Evolutionary conservation across 805 yeast genomes (phyloP), one percentile per base, ranked within the genome.

Genomic region (Wickerhamiella sorbophila): DNA sequence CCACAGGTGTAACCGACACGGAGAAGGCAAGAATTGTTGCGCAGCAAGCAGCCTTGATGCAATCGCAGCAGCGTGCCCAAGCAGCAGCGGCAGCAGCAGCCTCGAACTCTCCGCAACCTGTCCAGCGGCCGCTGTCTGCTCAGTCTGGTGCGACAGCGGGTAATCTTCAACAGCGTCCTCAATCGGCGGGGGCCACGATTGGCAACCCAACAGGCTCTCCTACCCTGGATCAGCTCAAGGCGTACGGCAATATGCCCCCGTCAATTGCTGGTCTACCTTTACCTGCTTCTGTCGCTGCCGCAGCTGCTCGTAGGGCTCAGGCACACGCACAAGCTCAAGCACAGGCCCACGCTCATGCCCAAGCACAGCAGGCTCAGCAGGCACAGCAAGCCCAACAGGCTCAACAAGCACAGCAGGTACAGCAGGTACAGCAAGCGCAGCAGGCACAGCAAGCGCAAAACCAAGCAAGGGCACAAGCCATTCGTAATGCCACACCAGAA

Each of bases 401-500:
- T 5, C n/a, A 9, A 9, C 37, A 20, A 17, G 26, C 10, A 5
- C 26, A 18, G 22, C 22, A 19, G 9, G 15, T 14, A 15, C 12
- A 6, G 12, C 37, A 34, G 37, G 26, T n/a, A 6, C 37, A 20
- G 24, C 45, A 43, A n/a, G 52, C 53, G 33, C 43, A 24, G 15
- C 43, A 40, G 43, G 43, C 43, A 8, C 43, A 40, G 17, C 18
- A 32, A 17, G 34, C 34, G 14, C 18, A 32, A 14, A 14, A 6
- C 14, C 34, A 32, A n/a, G 18, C 18, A n/a, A n/a, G 36, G 31
- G 45, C 44, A n/a, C 52, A 55, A 33, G 44, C 62, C 3, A 53
- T 58, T 22, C 60, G 56, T 20, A 60, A 59, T 42, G 57, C 53
- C 9, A 40, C 52, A 4, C 44, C 48, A 5, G 56, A 53, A 34